Percentiles rank a stretch among this genome's conserved stretches.
Evolutionary conservation across 129 eudicot species (phyloP).

Genomic region (Erigeron canadensis): DNA sequence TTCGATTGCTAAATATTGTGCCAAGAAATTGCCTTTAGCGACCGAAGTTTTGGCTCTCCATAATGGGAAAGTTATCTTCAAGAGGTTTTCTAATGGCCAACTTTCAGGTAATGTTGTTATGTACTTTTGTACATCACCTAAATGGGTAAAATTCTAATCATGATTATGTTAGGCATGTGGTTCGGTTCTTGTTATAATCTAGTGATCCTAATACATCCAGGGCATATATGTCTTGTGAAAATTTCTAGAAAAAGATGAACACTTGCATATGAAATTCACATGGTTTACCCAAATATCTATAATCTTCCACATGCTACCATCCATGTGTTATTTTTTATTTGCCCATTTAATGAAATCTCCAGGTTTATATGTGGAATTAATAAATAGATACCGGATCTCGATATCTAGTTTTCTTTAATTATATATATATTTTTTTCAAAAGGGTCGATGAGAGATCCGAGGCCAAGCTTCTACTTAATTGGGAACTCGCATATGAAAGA

Average conservation of each 20-base stretch:
- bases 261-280: background rate
- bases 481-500: conserved; percentile 40
- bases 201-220: background rate
- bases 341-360: conserved; percentile 17
- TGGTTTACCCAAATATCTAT: background rate
- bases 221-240: too few species aligned
- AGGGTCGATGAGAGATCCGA: conserved; percentile 65
- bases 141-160: conserved; percentile 9
- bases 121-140: conserved; percentile 10
- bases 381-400: conserved; percentile 14
- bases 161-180: conserved; percentile 18
- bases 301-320: conserved; percentile 16
- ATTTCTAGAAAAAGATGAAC: background rate
- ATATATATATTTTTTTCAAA: conserved; percentile 12
- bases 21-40: conserved; percentile 64
- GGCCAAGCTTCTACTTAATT: conserved; percentile 52
- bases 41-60: conserved; percentile 80
- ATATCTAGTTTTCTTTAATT: conserved; percentile 14
- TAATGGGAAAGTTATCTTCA: conserved; percentile 78
- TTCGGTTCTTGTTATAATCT: conserved; percentile 27
- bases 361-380: conserved; percentile 5
- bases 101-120: conserved; percentile 39
- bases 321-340: conserved; percentile 19
- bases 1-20: conserved; percentile 82
- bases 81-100: conserved; percentile 52